phyloP scores from a whole-genome alignment of 345 rosid species.

The Erodium maritimum region DNA sequence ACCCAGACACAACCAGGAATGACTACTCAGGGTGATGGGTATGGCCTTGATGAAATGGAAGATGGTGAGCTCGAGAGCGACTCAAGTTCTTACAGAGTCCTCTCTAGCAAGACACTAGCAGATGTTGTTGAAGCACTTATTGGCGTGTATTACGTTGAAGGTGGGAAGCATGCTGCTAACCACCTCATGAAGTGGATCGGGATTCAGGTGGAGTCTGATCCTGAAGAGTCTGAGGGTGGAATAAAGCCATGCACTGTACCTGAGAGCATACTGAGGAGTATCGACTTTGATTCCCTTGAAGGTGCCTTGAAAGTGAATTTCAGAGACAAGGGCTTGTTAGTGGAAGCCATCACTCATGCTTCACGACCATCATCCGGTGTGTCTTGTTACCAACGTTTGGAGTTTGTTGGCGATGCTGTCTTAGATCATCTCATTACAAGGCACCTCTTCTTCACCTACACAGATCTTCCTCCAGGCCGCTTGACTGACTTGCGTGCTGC shows the following conservation, averaged over 20 bases:
- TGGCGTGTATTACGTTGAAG: conserved; percentile 96
- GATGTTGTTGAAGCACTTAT: conserved; percentile 97
- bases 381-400: conserved; percentile 88
- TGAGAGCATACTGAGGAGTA: conserved; percentile 62
- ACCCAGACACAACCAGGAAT: conserved; percentile 20
- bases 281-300: conserved; percentile 68
- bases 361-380: conserved; percentile 93
- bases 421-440: conserved; percentile 87
- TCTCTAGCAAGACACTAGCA: conserved; percentile 94
- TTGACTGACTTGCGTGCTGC: conserved; percentile 98
- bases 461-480: conserved; percentile 89
- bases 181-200: conserved; percentile 97
- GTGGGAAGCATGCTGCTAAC: conserved; percentile 74
- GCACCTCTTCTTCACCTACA: conserved; percentile 85
- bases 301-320: conserved; percentile 55
- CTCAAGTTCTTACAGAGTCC: conserved; percentile 84
- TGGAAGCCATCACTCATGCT: conserved; percentile 96
- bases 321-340: conserved; percentile 44
- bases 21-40: conserved; percentile 16
- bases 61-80: conserved; percentile 95
- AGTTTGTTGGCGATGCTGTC: conserved; percentile 97
- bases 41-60: conserved; percentile 68
- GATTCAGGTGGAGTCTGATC: conserved; percentile 68
- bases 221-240: conserved; percentile 34
- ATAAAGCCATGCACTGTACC: conserved; percentile 41